Evolutionary conservation across 2,329 filamentous ascomycete genomes (phyloP), one percentile per base, ranked within the genome.

Genomic region (Onygenales sp.): DNA sequence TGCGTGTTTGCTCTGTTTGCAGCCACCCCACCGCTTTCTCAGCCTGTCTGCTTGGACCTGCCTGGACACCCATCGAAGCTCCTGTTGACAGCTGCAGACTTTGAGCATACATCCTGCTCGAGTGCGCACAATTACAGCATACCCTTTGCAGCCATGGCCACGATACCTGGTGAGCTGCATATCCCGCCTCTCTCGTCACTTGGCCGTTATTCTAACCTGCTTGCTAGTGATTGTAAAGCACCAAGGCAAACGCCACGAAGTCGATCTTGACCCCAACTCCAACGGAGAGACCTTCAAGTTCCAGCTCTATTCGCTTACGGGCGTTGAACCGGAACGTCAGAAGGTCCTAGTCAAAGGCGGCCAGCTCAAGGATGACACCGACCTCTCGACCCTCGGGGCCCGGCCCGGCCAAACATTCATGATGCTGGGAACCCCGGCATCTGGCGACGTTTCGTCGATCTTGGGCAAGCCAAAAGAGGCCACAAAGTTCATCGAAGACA

Each of bases 341-440:
- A 97, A 97, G 75, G 88, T 98, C 62, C 75, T 98, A 53, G 83
- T 96, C 70, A 96, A 95, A 73, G 90, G 90, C 59, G 88, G 88
- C 58, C 89, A 95, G 71, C 83, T 98, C 62, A 98, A 96, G 73
- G 87, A 98, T 81, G 90, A 97, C 66, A 88, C 89, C 54, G 85
- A 89, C 55, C 83, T 98, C 70, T 83, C 84, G 59, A 87, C 85
- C 63, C 80, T 97, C 56, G 85, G 85, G 63, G 83, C 95, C 63
- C 97, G 95, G 77, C 76, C 87, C 36, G 87, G 87, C 53, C 88
- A 95, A 70, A 80, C 77, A 21, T 87, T 98, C 68, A 95, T 95
- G 84, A 94, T 98, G 87, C 88, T 98, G 81, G 94, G 94, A 39
- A 93, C 88, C 2, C 87, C 92, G 3, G 84, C 86, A 17, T 83